Base-by-base conservation (phyloP, 768 basidiomycete genomes). In the Pleurotus djamor region DNA sequence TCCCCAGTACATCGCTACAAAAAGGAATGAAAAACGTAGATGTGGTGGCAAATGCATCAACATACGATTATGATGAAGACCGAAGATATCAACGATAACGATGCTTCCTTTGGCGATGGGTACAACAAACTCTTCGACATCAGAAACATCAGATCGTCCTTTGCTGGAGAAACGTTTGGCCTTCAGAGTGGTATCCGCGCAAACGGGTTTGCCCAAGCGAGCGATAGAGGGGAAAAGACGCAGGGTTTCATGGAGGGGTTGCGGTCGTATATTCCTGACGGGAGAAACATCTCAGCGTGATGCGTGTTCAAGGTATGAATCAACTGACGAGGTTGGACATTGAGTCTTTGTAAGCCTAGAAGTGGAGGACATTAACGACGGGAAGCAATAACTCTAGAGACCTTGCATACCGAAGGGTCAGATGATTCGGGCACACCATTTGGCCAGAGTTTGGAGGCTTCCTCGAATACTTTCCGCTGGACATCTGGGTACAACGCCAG, bases 401-500 rank as follows among this genome's bases (percentile, higher is more conserved):
- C 73, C 21, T 28, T 28, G 21, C 21, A 50, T 63, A 81, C 79
- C 4, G 70, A 66, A 44, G 64, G 35, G 38, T 65, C 52, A 4
- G 54, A 64, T 8, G 63, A 50, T 10, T 67, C 61, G 5, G 78
- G 71, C 5, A 57, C 55, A 13, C 71, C 73, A 4, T 70, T 62
- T 8, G 80, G 79, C 76, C 81, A 82, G n/a, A 79, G 44, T 13
- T 50, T 57, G 5, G 52, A 36, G 4, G 74, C 65, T 56, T 84
- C 81, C 36, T 79, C 71, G 50, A 74, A 76, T 0, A 85, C 62
- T 57, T 72, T 79, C 32, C 75, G 67, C 63, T 86, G 84, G 35
- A 71, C 71, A 0, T 79, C 79, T 2, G 83, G 82, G 62, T 83
- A 68, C 10, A 84, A 68, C 4, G 84, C 84, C 6, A 86, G 67